Conservation (phyloP, 139 green algal species). For the Pleodorina starrii region DNA sequence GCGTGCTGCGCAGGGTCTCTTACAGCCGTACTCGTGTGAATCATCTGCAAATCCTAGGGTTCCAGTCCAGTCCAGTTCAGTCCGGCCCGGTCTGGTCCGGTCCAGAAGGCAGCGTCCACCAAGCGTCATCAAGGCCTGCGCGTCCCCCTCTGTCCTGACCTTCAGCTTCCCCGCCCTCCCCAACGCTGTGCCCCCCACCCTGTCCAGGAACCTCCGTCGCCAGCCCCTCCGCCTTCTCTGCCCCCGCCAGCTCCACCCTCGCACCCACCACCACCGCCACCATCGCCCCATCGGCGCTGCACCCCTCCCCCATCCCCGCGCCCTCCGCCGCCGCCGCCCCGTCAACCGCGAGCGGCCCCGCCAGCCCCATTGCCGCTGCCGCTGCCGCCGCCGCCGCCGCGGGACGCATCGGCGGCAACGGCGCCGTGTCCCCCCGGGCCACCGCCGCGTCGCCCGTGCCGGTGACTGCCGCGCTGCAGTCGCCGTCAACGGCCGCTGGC, state of each 20-base stretch:
- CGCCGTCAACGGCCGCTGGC: neutral
- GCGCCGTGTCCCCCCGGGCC: neutral
- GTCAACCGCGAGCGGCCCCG: neutral
- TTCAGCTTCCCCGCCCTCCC: no score
- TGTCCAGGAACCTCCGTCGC: no score
- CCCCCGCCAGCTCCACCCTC: neutral
- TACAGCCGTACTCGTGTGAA: no score
- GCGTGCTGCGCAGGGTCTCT: no score
- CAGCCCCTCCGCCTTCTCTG: constrained; percentile 31
- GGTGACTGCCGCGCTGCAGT: neutral
- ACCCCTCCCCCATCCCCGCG: neutral
- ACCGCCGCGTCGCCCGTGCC: neutral
- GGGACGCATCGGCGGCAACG: neutral
- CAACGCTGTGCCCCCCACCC: no score
- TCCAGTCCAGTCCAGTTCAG: no score
- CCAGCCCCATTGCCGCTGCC: neutral
- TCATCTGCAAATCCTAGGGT: no score
- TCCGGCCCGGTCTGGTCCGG: no score
- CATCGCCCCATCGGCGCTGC: neutral
- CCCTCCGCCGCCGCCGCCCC: neutral
- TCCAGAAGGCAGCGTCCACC: no score
- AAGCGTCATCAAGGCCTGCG: no score
- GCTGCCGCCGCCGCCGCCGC: neutral
- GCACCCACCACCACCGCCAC: neutral
- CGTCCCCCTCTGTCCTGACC: no score